Conservation (phyloP, 2,329 filamentous ascomycete species). For the Sporothrix euskadiensis region DNA sequence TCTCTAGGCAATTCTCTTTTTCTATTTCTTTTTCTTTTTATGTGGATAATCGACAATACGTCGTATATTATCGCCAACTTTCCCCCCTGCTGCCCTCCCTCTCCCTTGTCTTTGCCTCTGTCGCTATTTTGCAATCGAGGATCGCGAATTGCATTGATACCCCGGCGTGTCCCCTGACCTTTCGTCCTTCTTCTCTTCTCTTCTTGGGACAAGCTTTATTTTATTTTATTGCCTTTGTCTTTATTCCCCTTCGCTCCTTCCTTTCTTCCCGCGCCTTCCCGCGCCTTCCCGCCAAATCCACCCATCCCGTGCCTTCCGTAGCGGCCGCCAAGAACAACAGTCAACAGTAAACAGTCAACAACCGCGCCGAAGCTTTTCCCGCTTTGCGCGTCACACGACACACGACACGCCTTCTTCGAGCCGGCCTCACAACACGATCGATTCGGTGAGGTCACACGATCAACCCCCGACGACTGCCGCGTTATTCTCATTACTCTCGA, state of each 20-base stretch:
- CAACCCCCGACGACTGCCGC: not conserved
- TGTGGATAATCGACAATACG: not conserved
- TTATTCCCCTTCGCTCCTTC: not conserved
- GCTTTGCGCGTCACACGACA: not conserved
- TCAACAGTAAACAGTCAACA: not conserved
- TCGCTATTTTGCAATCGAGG: not conserved
- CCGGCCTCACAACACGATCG: not conserved
- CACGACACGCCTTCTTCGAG: not conserved
- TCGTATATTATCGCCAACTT: not conserved
- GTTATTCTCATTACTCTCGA: not conserved
- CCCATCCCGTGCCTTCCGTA: not conserved
- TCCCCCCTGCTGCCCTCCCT: not conserved
- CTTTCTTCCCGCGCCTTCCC: not conserved
- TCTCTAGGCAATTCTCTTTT: not conserved
- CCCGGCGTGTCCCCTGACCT: not conserved
- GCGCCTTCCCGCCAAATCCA: not conserved
- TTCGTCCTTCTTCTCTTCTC: not conserved
- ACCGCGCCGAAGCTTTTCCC: not conserved
- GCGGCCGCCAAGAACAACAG: not conserved
- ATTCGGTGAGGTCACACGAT: not conserved
- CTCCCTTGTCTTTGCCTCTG: not conserved
- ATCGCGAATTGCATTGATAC: not conserved
- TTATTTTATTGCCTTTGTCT: not conserved
- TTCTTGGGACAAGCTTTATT: not conserved
- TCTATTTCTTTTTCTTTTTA: too few relatives aligned